phyloP scores from a whole-genome alignment of 768 basidiomycete species.

The Rickenella mellea region DNA sequence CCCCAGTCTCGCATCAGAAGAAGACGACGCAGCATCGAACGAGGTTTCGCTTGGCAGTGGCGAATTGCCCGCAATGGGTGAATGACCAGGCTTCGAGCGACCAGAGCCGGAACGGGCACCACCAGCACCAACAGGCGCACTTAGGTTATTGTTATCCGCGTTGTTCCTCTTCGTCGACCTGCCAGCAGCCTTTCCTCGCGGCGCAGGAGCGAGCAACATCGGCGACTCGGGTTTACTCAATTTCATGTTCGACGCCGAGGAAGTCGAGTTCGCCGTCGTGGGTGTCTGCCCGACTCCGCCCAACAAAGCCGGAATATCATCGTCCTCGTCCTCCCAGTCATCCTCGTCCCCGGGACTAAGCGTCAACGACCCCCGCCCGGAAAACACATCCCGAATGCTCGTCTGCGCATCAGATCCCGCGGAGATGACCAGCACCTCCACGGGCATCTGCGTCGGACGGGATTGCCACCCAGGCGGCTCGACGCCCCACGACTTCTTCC shows the following conservation, averaged over 20 bases:
- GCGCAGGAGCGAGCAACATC: constrained; percentile 42
- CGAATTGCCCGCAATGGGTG: constrained; percentile 50
- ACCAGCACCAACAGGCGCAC: too few relatives aligned
- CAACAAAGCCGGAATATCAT: constrained; percentile 60
- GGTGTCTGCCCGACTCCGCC: constrained; percentile 70
- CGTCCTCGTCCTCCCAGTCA: constrained; percentile 79
- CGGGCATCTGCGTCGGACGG: constrained; percentile 50
- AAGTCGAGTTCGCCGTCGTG: too few relatives aligned
- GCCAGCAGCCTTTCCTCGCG: constrained; percentile 15
- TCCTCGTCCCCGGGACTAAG: constrained; percentile 67
- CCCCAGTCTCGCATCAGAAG: constrained; percentile 31
- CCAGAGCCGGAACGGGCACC: too few relatives aligned
- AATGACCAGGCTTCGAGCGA: constrained; percentile 43
- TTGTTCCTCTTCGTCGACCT: constrained; percentile 24
- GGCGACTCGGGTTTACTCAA: constrained; percentile 25
- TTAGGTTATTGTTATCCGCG: constrained; percentile 20
- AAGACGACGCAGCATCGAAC: constrained; percentile 35
- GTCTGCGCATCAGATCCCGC: constrained; percentile 26
- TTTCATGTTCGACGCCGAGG: constrained; percentile 13
- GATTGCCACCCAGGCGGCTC: constrained; percentile 82
- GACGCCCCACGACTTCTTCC: constrained; percentile 86
- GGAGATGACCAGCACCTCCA: constrained; percentile 71
- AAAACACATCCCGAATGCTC: constrained; percentile 69
- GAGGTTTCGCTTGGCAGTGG: constrained; percentile 45
- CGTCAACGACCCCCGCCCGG: constrained; percentile 49